Conservation (phyloP, 2,329 filamentous ascomycete species). For the Diaporthe ilicicola region DNA sequence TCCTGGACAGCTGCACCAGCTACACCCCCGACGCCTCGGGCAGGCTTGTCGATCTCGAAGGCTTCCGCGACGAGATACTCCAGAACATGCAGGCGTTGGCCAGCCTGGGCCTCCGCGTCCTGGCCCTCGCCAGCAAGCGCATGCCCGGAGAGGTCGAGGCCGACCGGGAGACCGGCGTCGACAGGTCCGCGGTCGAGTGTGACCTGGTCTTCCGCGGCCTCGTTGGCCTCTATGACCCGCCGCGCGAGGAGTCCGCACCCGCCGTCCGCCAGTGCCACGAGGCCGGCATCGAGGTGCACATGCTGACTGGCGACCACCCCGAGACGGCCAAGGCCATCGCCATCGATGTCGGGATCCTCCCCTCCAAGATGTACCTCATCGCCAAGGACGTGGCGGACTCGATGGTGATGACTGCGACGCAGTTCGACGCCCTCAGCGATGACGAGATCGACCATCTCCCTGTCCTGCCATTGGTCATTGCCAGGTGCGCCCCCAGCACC, state of each 20-base stretch:
- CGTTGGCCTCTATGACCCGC: constrained; percentile 76
- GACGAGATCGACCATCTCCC: constrained; percentile 69
- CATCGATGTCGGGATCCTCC: constrained; percentile 44
- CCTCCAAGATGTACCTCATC: not conserved
- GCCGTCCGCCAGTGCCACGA: constrained; percentile 63
- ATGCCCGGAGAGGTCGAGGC: not conserved
- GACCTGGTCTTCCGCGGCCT: constrained; percentile 71
- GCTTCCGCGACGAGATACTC: constrained; percentile 26
- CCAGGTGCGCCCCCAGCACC: constrained; percentile 74
- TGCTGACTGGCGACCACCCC: constrained; percentile 70
- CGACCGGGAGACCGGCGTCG: constrained; percentile 51
- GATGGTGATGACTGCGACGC: constrained; percentile 63
- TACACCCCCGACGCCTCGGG: constrained; percentile 20
- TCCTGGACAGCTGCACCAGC: constrained; percentile 62
- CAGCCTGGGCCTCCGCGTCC: constrained; percentile 50
- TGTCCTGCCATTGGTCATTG: constrained; percentile 71
- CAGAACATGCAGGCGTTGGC: constrained; percentile 58
- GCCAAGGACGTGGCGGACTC: constrained; percentile 56
- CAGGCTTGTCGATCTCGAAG: constrained; percentile 45
- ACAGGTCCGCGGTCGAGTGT: constrained; percentile 58
- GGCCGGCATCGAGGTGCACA: constrained; percentile 66
- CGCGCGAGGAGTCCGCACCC: constrained; percentile 69
- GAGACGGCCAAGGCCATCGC: constrained; percentile 68
- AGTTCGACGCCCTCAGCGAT: constrained; percentile 71
- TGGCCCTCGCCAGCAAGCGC: constrained; percentile 63